Percentiles rank a stretch among this genome's conserved stretches.
phyloP scores from a whole-genome alignment of 345 rosid species.

The Eucalyptus camaldulensis region DNA sequence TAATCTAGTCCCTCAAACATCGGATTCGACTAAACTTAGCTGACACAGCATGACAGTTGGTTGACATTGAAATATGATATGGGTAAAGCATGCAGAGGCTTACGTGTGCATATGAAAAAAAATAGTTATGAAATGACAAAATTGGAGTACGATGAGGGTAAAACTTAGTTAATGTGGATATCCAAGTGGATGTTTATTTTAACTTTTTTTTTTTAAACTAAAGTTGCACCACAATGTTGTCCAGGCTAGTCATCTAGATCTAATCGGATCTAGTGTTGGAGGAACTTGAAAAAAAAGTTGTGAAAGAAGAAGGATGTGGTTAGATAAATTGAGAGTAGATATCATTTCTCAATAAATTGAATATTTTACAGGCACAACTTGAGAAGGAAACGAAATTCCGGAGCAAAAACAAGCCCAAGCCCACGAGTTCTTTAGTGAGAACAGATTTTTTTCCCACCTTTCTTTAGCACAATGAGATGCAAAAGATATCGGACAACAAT shows the following conservation, averaged over 20 bases:
- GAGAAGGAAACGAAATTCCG: background rate
- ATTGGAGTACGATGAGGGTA: too few species aligned
- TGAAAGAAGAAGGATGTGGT: background rate
- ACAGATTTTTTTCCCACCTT: too few species aligned
- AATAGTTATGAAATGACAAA: background rate
- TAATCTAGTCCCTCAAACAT: background rate
- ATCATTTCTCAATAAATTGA: background rate
- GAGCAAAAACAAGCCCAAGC: too few species aligned
- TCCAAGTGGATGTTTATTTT: too few species aligned
- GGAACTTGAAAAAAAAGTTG: background rate
- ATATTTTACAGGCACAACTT: background rate
- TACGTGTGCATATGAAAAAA: background rate
- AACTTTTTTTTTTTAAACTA: background rate
- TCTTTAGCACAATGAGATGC: too few species aligned
- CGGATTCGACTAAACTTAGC: background rate
- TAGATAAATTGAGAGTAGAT: background rate
- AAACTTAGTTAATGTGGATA: too few species aligned
- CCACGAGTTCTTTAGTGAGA: too few species aligned
- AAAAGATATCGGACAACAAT: background rate
- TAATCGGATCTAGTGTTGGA: background rate
- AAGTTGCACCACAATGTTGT: background rate
- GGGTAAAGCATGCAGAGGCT: background rate
- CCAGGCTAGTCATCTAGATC: background rate
- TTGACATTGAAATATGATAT: background rate
- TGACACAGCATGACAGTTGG: fast-evolving